Evolutionary conservation across 1,284 basidiomycete species (phyloP), one percentile per base, ranked within the genome.

Genomic region (Austroboletus rostrupii): DNA sequence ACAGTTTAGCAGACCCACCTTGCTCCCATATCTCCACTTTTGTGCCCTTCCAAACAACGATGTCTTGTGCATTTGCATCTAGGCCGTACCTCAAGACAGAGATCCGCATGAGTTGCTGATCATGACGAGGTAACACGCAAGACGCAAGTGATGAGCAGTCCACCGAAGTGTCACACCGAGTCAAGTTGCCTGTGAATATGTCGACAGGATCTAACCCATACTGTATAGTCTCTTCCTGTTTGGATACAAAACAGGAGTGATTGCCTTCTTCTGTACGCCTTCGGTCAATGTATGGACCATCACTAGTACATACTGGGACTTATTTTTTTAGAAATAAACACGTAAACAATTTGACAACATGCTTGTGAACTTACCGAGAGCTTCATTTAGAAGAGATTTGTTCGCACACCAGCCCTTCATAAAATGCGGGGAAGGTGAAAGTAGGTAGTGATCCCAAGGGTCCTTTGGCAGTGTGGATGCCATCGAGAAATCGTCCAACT

Each of bases 1-100:
- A 46, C 5, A 2, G 5, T 11, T 29, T 7, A 19, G n/a, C 1
- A 3, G 16, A 39, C 23, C 21, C 41, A 86, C 87, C 79, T 75
- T 88, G 79, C 44, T 86, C 79, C 68, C 74, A 78, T 1, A 90
- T 71, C 63, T 90, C 86, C n/a, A 59, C 57, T n/a, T 65, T 68
- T 1, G 84, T 80, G 1, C 87, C 87, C 51, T 75, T 80, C 87
- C 87, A 90, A 1, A 90, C 61, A 3, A 89, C 65, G 0, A 76
- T 67, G 14, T 69, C 60, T 20, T 63, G 59, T 12, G 23, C 20
- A 16, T 19, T 50, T 11, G 20, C 35, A 20, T 29, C n/a, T 5
- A 32, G 33, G 11, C 43, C 31, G 29, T 56, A 36, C 46, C 57
- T 62, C 38, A 56, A 48, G 26, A 73, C 61, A 0, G 67, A 72